phyloP scores from a whole-genome alignment of 129 eudicot species.

The Solidago caesia region DNA sequence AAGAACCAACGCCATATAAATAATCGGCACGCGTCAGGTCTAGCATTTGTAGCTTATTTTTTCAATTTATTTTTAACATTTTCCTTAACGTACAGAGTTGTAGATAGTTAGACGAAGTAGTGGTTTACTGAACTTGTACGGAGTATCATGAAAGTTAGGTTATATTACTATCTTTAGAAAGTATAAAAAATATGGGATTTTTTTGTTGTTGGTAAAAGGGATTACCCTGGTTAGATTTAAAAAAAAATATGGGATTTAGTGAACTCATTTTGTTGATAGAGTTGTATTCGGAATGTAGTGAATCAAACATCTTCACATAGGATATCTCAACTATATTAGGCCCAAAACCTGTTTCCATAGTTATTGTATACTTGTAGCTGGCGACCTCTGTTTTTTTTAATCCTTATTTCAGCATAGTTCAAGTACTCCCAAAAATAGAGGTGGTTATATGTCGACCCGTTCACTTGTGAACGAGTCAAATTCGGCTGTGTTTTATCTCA shows the following conservation, averaged over 20 bases:
- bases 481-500: neutral
- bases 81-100: neutral
- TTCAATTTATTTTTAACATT: neutral
- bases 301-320: neutral
- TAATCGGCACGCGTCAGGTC: neutral
- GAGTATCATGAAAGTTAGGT: neutral
- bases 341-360: neutral
- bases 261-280: slow-evolving; percentile 3
- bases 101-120: neutral
- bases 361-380: neutral
- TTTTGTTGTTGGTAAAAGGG: too few species aligned
- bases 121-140: neutral
- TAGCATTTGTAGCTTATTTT: neutral
- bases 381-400: neutral
- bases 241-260: neutral
- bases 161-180: slow-evolving; percentile 6
- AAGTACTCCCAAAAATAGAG: neutral
- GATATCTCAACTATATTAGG: neutral
- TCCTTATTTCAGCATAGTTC: neutral
- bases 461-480: neutral
- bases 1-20: neutral
- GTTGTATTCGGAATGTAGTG: neutral
- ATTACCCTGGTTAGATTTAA: too few species aligned
- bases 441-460: neutral
- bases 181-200: neutral